phyloP scores from a whole-genome alignment of 2,329 filamentous ascomycete genomes.

The Diplodia sapinea region DNA sequence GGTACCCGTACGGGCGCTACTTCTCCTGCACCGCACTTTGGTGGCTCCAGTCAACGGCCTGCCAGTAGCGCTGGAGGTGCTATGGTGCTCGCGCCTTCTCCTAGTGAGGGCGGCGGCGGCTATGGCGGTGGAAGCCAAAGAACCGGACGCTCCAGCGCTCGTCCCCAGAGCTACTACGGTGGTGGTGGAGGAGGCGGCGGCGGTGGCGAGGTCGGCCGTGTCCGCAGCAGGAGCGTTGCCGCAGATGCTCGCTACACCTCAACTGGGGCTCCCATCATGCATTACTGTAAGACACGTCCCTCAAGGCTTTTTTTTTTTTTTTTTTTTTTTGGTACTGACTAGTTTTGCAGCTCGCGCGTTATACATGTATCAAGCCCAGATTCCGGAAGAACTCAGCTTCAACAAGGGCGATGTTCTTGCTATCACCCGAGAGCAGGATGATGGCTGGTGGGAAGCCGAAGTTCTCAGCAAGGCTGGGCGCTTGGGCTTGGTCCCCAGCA shows the following conservation, averaged over 20 bases:
- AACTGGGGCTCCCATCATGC: slow-evolving; percentile 85
- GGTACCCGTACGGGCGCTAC: slow-evolving; percentile 36
- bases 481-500: slow-evolving; percentile 68
- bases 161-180: slow-evolving; percentile 55
- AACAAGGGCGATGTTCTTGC: slow-evolving; percentile 90
- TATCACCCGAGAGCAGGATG: slow-evolving; percentile 88
- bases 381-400: slow-evolving; percentile 93
- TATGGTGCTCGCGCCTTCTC: slow-evolving; percentile 54
- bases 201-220: slow-evolving; percentile 48
- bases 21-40: slow-evolving; percentile 30
- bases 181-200: slow-evolving; percentile 41
- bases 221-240: slow-evolving; percentile 86
- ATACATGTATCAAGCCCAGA: slow-evolving; percentile 93
- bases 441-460: slow-evolving; percentile 99
- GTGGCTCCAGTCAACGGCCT: slow-evolving; percentile 51
- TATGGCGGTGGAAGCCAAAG: slow-evolving; percentile 49
- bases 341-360: slow-evolving; percentile 77
- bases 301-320: neutral
- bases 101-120: slow-evolving; percentile 40
- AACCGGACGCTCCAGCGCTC: slow-evolving; percentile 38
- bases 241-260: slow-evolving; percentile 64
- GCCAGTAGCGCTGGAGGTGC: slow-evolving; percentile 51
- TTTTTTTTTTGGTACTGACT: neutral
- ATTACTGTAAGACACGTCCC: slow-evolving; percentile 77
- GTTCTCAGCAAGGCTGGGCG: slow-evolving; percentile 69